Conservation (phyloP, 768 basidiomycete species). For the Guyanaporus albipodus region DNA sequence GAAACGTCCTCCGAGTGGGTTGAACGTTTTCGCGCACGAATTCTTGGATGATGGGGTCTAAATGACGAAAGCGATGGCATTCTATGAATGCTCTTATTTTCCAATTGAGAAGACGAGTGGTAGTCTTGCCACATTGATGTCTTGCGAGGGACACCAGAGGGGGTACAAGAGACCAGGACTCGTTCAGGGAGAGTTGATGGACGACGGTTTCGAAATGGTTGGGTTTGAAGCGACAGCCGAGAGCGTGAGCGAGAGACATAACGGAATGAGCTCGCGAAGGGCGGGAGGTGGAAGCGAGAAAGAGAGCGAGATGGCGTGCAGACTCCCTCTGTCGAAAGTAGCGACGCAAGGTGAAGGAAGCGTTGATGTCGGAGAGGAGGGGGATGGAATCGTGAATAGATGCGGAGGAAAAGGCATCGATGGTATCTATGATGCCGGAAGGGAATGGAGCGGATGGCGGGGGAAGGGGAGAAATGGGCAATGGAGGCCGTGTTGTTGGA, state of each 20-base stretch:
- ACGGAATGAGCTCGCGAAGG: slow-evolving; percentile 43
- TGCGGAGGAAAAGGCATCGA: slow-evolving; percentile 24
- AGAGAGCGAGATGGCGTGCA: slow-evolving; percentile 31
- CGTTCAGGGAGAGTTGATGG: slow-evolving; percentile 42
- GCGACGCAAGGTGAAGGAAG: slow-evolving; percentile 21
- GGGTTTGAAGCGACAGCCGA: slow-evolving; percentile 49
- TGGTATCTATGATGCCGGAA: slow-evolving; percentile 19
- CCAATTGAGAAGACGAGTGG: slow-evolving; percentile 66
- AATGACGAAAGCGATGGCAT: slow-evolving; percentile 41
- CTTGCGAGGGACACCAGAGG: slow-evolving; percentile 46
- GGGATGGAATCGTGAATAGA: slow-evolving; percentile 8
- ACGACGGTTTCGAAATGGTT: slow-evolving; percentile 57
- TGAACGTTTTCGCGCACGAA: slow-evolving; percentile 43
- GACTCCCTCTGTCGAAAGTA: slow-evolving; percentile 34
- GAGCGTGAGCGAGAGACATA: slow-evolving; percentile 44
- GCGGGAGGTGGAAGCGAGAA: slow-evolving; percentile 29
- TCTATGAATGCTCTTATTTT: slow-evolving; percentile 58
- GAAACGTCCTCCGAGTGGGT: slow-evolving; percentile 63
- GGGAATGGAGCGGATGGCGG: slow-evolving; percentile 11
- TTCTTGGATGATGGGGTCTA: slow-evolving; percentile 46
- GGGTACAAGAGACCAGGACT: slow-evolving; percentile 50
- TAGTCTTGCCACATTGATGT: slow-evolving; percentile 46
- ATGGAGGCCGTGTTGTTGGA: not conserved
- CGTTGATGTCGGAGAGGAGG: slow-evolving; percentile 15
- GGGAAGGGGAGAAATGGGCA: not conserved